These are phyloP conservation scores for Trypanosoma lewisi DNA, from an alignment of 208 protist species.

Conservation along the genomic window DNA sequence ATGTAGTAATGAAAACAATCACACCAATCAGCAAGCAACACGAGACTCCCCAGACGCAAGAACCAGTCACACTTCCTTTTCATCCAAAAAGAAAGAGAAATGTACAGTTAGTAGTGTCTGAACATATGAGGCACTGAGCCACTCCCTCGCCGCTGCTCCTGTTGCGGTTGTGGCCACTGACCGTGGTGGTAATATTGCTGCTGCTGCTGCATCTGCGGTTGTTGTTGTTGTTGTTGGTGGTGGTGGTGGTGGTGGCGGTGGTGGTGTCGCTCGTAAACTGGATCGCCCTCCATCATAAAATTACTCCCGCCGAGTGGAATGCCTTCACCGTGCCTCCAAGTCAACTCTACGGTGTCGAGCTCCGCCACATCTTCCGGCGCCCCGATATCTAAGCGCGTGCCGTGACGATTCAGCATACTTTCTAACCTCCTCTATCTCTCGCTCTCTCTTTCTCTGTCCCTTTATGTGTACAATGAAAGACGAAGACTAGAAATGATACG, in stretches of 20 bases:
- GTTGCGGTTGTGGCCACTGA: constrained; percentile 2
- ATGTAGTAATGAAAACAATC: neutral
- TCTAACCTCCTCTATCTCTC: too few relatives aligned
- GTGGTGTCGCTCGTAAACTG: constrained; percentile 2
- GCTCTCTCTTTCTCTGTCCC: too few relatives aligned
- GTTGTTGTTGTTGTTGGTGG: too few relatives aligned
- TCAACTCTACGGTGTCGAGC: constrained; percentile 53
- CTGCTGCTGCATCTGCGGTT: neutral
- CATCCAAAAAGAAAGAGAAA: too few relatives aligned
- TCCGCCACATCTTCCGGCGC: constrained; percentile 78
- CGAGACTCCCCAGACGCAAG: too few relatives aligned
- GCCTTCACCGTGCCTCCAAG: constrained; percentile 15
- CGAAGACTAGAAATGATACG: neutral
- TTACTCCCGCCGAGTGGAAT: constrained; percentile 1
- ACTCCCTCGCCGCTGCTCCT: neutral
- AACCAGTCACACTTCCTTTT: too few relatives aligned
- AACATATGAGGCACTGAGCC: neutral
- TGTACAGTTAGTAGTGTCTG: neutral
- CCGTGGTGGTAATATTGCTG: neutral
- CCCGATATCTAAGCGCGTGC: constrained; percentile 75
- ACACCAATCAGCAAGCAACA: neutral
- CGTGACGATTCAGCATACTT: constrained; percentile 63
- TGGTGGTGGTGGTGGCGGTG: constrained; percentile 3
- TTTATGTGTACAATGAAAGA: neutral
- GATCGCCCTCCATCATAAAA: constrained; percentile 1